Base-by-base conservation (phyloP, 352 stramenopile species). In the Pythium sukuiense region DNA sequence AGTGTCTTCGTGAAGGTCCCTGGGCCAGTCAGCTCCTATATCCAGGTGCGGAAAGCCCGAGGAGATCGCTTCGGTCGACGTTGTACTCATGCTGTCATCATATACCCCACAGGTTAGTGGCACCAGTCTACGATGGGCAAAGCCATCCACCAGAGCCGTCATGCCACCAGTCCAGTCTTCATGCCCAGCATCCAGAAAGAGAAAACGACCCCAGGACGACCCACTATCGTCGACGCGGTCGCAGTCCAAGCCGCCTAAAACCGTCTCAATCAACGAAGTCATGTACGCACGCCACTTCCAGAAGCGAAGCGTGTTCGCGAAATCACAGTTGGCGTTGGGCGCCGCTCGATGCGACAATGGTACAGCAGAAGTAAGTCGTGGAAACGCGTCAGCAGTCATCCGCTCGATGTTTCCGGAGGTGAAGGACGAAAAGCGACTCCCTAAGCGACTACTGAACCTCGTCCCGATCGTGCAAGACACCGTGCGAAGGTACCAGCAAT, bases 181-280 rank as follows among this genome's bases (percentile, higher is more conserved):
- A 4, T n/a, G 0, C 14, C 5, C 37, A 18, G 11, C 12, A 3
- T 43, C 37, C 45, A 63, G 45, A 55, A 39, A 26, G 41, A 48
- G 55, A 61, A 53, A 41, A 39, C 37, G 2, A 4, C 11, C 26
- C 1, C 50, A 32, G 26, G 1, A 43, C 12, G 37, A 43, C 11
- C 14, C 37, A 6, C 11, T 5, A 48, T 12, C 45, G 45, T 27
- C 16, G 4, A 8, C 3, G 4, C 12, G 37, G 12, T 18, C 12
- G 37, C 12, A 43, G 12, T 18, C 6, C 12, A 16, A 43, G 14
- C 37, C 9, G 16, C 11, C 37, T 13, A 43, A 43, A 6, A 48
- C 29, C n/a, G 58, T 81, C 0, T 86, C 81, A 8, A 87, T 90
- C 55, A 90, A 90, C 27, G 61, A 81, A 3, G 77, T 88, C 18